Evolutionary conservation across 1,284 basidiomycete genomes (phyloP).

Genomic region (Coniferiporia sulphurascens): DNA sequence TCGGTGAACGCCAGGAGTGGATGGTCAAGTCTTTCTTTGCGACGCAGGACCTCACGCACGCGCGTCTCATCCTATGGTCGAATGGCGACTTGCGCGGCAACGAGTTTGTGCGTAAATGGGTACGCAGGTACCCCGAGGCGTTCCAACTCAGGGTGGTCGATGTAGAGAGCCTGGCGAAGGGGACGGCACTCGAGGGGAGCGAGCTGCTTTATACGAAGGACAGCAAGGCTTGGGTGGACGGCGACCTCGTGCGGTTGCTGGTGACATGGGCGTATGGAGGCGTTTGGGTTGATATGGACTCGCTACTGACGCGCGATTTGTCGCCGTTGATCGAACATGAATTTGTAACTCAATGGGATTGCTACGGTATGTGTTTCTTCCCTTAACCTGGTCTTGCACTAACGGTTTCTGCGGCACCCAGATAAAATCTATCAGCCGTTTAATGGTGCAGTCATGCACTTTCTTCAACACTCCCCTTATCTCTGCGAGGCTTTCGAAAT

Average conservation of each 20-base stretch:
- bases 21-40: constrained; percentile 89
- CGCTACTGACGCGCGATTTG: constrained; percentile 79
- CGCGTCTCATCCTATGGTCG: constrained; percentile 81
- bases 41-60: constrained; percentile 67
- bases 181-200: constrained; percentile 71
- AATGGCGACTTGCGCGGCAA: constrained; percentile 71
- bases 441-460: constrained; percentile 93
- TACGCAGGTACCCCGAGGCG: constrained; percentile 58
- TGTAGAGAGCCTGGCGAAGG: constrained; percentile 59
- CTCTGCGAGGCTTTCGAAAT: constrained; percentile 92
- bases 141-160: constrained; percentile 69
- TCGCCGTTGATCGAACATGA: constrained; percentile 83
- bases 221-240: constrained; percentile 86
- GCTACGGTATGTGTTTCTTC: constrained; percentile 64
- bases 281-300: constrained; percentile 95
- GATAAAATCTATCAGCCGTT: constrained; percentile 84
- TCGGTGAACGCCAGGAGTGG: constrained; percentile 77
- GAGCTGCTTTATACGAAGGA: constrained; percentile 58
- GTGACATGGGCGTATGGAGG: constrained; percentile 89
- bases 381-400: constrained; percentile 8
- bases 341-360: constrained; percentile 96
- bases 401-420: constrained; percentile 27
- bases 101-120: constrained; percentile 56
- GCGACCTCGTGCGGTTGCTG: constrained; percentile 80
- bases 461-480: constrained; percentile 82